Evolutionary conservation across 495 filamentous ascomycete genomes (phyloP).

Genomic region (Schizothecium vesticola): DNA sequence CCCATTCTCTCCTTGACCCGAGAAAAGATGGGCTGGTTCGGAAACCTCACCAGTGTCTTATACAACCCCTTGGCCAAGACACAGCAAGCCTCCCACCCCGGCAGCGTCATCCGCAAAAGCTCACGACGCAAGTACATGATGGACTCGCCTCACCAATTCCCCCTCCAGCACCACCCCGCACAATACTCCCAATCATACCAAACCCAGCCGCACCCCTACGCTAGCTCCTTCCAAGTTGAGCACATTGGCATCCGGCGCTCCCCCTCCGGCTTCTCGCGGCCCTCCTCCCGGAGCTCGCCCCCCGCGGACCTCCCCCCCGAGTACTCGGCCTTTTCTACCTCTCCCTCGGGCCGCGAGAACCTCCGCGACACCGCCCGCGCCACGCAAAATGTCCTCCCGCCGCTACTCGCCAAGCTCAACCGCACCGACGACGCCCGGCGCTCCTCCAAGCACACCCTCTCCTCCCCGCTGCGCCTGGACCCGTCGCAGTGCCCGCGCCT

Average conservation of each 20-base stretch:
- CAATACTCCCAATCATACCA: not conserved
- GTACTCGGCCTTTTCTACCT: not conserved
- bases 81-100: not conserved
- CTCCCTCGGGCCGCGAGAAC: not conserved
- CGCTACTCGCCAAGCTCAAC: not conserved
- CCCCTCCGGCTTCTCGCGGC: not conserved
- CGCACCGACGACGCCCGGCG: not conserved
- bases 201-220: not conserved
- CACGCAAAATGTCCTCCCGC: not conserved
- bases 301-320: not conserved
- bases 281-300: not conserved
- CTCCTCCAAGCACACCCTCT: not conserved
- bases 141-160: not conserved
- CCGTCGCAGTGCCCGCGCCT: not conserved
- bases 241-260: not conserved
- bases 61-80: not conserved
- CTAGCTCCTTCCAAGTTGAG: not conserved
- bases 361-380: not conserved
- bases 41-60: not conserved
- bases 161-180: not conserved
- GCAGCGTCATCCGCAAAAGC: not conserved
- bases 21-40: not conserved
- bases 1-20: not conserved
- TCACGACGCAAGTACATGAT: not conserved
- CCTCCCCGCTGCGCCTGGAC: not conserved